Percentiles rank a stretch among this genome's conserved stretches.
Evolutionary conservation across 257 asterid genomes (phyloP).

Genomic region (Eucommia ulmoides): DNA sequence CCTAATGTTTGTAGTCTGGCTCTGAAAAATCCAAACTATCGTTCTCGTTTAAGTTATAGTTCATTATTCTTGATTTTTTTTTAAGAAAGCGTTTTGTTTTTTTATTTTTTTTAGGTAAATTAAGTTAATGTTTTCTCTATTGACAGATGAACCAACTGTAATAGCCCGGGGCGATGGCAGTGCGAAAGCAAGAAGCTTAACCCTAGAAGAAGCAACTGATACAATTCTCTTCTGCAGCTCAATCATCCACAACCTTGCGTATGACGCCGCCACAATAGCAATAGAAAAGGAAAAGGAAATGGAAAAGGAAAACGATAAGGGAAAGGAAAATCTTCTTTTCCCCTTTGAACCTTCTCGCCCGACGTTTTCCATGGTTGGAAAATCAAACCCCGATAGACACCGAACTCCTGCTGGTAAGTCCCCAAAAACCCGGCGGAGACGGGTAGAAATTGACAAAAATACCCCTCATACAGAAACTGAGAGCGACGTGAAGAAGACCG

Average conservation of each 20-base stretch:
- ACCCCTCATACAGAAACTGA: constrained; percentile 23
- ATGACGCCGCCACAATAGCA: constrained; percentile 72
- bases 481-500: constrained; percentile 20
- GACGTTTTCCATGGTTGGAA: constrained; percentile 27
- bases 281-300: constrained; percentile 53
- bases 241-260: constrained; percentile 74
- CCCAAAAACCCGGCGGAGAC: constrained; percentile 49
- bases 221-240: constrained; percentile 94
- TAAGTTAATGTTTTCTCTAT: not conserved
- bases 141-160: constrained; percentile 62
- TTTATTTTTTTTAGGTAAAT: not conserved
- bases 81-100: too few species aligned
- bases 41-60: not conserved
- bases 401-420: constrained; percentile 44
- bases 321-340: constrained; percentile 19
- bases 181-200: constrained; percentile 44
- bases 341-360: constrained; percentile 37
- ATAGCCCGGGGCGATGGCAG: constrained; percentile 33
- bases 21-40: not conserved
- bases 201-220: constrained; percentile 93
- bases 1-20: not conserved
- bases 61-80: not conserved
- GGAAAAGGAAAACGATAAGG: constrained; percentile 49
- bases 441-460: constrained; percentile 32
- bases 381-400: constrained; percentile 34